Base-by-base conservation (phyloP, 208 protist species). In the Wallacemonas collosoma region DNA sequence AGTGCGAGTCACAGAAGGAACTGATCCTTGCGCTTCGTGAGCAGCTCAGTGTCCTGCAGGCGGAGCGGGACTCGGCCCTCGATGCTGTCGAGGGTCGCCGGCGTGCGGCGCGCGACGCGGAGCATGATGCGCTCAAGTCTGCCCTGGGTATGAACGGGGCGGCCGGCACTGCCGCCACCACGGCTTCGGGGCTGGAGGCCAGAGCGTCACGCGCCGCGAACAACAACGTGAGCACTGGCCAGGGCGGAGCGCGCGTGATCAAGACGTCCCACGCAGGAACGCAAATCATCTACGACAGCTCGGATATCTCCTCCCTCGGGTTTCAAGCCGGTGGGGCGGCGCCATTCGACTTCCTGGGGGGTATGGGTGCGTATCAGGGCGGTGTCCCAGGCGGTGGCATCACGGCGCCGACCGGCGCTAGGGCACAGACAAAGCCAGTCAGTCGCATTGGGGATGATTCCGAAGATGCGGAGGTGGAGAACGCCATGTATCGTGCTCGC, bases 271-370 rank as follows among this genome's bases (percentile, higher is more conserved):
- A 66, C 40, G 71, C 74, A 5, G 88, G 86, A 1, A 73, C 83
- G 26, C 83, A 90, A 67, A 65, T 93, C n/a, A 62, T 91, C 17
- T 89, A 80, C 69, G 79, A 93, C 55, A 88, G 80, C 79, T 93
- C 88, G 2, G 75, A 86, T 73, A 93, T 93, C 78, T 90, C 83
- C 73, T 90, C 88, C 2, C 61, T 93, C 1, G 88, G 88, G 17
- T 93, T 93, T 55, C 73, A 82, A 5, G 50, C 62, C 11, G 74
- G 71, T 36, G 58, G 58, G 47, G 62, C 56, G 40, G 39, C 76
- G 53, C 86, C 86, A 8, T 78, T 81, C 48, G 85, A 93, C 72
- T 90, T 93, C 61, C 72, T 87, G 11, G 82, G 82, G 11, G 82
- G 80, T 15, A 58, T 75, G 35, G 78, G 68, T 2, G 75, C 70